Conservation (phyloP, 257 asterid genomes). For the Pogostemon cablin region DNA sequence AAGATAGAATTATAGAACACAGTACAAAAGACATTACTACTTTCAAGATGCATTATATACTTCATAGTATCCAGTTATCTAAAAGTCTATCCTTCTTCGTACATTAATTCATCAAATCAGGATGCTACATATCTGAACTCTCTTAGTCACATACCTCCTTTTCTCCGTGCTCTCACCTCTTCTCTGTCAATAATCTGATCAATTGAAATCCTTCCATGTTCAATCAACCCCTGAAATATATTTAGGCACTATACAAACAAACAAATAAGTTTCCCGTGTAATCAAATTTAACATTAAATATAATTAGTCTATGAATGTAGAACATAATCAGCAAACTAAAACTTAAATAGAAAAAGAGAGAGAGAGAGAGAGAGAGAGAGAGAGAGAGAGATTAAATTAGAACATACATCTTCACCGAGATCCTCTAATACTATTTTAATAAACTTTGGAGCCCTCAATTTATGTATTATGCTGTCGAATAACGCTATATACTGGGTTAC, state of each 20-base stretch:
- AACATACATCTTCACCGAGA: slow-evolving; percentile 70
- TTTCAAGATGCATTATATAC: slow-evolving; percentile 1
- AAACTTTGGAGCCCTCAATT: slow-evolving; percentile 74
- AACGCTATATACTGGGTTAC: slow-evolving; percentile 67
- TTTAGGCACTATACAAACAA: slow-evolving; percentile 56
- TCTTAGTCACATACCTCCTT: background rate
- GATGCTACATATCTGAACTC: background rate
- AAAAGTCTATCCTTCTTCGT: background rate
- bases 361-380: no score
- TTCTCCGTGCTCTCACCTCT: slow-evolving; percentile 41
- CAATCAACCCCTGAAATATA: slow-evolving; percentile 72
- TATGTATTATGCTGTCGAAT: slow-evolving; percentile 72
- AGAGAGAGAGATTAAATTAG: background rate
- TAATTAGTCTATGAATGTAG: background rate
- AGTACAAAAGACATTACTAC: background rate
- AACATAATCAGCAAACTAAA: slow-evolving; percentile 18
- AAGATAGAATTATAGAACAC: background rate
- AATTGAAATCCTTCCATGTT: slow-evolving; percentile 88
- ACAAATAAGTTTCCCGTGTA: background rate
- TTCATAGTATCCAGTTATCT: slow-evolving; percentile 5
- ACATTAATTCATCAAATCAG: background rate
- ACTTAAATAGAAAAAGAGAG: background rate
- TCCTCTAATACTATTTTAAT: slow-evolving; percentile 68
- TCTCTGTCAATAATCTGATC: slow-evolving; percentile 66
- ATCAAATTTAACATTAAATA: slow-evolving; percentile 28